These are phyloP conservation scores for Cladosporium sp. DNA, from an alignment of 2,329 filamentous ascomycete species.

Conservation along the genomic window DNA sequence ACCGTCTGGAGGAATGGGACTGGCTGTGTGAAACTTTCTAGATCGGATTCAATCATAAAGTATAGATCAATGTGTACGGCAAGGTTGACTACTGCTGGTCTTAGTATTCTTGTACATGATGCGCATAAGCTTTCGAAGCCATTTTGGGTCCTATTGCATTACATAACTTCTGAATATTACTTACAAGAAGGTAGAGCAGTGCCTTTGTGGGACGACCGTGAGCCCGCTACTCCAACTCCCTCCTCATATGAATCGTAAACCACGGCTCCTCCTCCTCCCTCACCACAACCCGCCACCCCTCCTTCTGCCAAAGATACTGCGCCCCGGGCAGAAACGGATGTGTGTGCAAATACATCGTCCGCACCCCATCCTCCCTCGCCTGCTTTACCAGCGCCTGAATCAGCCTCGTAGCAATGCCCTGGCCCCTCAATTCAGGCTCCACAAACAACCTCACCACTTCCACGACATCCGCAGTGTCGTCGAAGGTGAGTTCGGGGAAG, in stretches of 20 bases:
- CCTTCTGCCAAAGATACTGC: constrained; percentile 11
- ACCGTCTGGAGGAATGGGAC: no score
- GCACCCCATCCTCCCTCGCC: constrained; percentile 8
- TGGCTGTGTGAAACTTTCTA: no score
- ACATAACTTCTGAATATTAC: no score
- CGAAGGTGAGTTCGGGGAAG: neutral
- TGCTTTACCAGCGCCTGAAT: constrained; percentile 6
- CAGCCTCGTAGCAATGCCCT: constrained; percentile 9
- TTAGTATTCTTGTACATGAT: no score
- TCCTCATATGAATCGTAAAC: constrained; percentile 30
- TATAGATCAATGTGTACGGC: no score
- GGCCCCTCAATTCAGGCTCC: neutral
- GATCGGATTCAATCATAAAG: no score
- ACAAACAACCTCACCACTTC: constrained; percentile 15
- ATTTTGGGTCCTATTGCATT: no score
- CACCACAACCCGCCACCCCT: constrained; percentile 12
- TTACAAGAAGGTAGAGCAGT: no score
- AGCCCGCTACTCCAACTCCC: constrained; percentile 19
- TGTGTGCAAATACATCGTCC: constrained; percentile 17
- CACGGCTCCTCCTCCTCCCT: constrained; percentile 17
- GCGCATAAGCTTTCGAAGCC: no score
- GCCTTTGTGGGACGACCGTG: no score
- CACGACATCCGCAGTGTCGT: neutral
- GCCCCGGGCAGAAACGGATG: constrained; percentile 17
- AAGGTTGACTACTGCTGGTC: no score